Evolutionary conservation across 176 grass and related monocot genomes (phyloP), one percentile per base, ranked within the genome.

Genomic region (Juncus inflexus): DNA sequence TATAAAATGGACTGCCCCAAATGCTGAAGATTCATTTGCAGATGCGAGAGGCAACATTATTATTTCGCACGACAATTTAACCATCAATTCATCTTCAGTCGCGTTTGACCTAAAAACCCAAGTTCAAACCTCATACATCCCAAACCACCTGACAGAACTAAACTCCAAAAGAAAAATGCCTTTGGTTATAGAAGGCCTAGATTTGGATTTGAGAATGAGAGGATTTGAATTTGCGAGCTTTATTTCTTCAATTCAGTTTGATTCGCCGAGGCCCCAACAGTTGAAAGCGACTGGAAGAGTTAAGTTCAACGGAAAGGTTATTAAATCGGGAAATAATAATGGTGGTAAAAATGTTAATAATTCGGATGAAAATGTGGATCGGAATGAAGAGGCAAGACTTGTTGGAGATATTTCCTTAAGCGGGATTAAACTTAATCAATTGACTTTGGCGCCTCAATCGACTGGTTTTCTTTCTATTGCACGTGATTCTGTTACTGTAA

Each of bases 1-100:
- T 83, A 97, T 97, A 74, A 97, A 97, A 70, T 97, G 94, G 94
- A 84, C 84, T 68, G 94, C 94, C 67, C 88, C 87, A 69, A 89
- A 89, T 79, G 94, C 88, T 59, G 94, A 97, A 85, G 88, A 89
- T 67, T 91, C 94, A 58, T 97, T 97, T 83, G 70, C 82, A 69
- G 94, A 97, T 84, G 94, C 88, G 41, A 87, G 85, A 16, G 94
- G 88, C 69, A 86, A 91, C 63, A 91, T 97, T 73, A 83, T 89
- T 77, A 91, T 97, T 50, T 79, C 85, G 67, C 85, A 97, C 72
- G 88, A 97, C 65, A 79, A 84, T 58, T 83, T 97, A 41, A 91
- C 74, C 52, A 51, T 97, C 50, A 97, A 76, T 40, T 91, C 94
- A 55, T 97, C 94, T 41, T 97, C 94, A 60, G 82, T 97, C 77